Evolutionary conservation across 1,284 basidiomycete species (phyloP), one percentile per base, ranked within the genome.

Genomic region (Boletus semigastroideus): DNA sequence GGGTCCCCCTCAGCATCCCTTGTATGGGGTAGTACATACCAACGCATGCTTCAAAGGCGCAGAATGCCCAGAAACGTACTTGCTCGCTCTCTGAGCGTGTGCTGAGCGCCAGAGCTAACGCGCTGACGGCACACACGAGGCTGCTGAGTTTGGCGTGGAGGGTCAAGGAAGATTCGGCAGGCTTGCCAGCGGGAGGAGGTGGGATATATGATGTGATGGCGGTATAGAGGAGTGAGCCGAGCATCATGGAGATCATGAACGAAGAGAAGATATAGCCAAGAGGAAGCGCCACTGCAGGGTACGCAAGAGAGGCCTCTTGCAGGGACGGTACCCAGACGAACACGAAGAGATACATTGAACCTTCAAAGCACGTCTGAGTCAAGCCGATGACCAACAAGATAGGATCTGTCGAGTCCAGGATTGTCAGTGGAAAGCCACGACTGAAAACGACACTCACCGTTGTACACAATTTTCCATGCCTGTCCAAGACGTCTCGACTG

Each of bases 311-410:
- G n/a, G 72, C 71, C 63, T 87, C 83, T 68, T 89, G 85, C 10
- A 90, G 72, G 1, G 82, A 76, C 1, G 87, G 86, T 0, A 90
- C 87, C 87, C 87, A 90, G 55, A 86, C 75, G 71, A 90, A 90
- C 58, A 90, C 87, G 68, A 89, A 90, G 52, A 90, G 78, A 66
- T 90, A 90, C 86, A 90, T 87, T 7, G 84, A 87, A 1, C 87
- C 87, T 62, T 90, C 87, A 62, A 89, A 90, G 64, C 84, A 86
- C 1, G 87, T 89, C 64, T 89, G 87, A 0, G 82, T 83, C 47
- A 87, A 70, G 14, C 86, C 84, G n/a, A 90, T 77, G n/a, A 78
- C 77, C 51, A 87, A 69, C 14, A 90, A 74, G 22, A 79, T 65
- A 1, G 79, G 76, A 61, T 89, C 87, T 69, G 40, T 39, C n/a